These are phyloP conservation scores for Hibiscus mutabilis DNA, from an alignment of 345 rosid species.

Conservation along the genomic window DNA sequence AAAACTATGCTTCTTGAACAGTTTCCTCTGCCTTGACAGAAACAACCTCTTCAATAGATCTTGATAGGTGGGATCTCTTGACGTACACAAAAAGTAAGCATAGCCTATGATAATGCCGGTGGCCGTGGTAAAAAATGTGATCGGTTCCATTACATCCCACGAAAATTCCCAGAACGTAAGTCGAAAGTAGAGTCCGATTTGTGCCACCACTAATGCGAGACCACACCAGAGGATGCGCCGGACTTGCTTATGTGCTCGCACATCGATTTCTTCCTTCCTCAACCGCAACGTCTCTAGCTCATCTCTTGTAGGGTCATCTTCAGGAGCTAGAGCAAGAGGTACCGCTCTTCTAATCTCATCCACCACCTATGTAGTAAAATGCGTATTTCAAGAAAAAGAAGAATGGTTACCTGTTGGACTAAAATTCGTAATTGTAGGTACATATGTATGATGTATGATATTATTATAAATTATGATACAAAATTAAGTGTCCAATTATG, in stretches of 20 bases:
- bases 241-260: constrained; percentile 79
- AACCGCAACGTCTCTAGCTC: constrained; percentile 63
- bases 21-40: constrained; percentile 73
- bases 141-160: constrained; percentile 99
- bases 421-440: neutral
- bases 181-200: constrained; percentile 68
- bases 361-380: constrained; percentile 47
- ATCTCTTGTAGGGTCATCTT: constrained; percentile 32
- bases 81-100: constrained; percentile 77
- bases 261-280: constrained; percentile 80
- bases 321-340: constrained; percentile 30
- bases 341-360: constrained; percentile 75
- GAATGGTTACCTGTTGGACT: neutral
- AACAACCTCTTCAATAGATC: constrained; percentile 94
- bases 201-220: constrained; percentile 49
- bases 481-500: too few species aligned
- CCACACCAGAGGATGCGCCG: constrained; percentile 73
- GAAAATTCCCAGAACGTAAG: constrained; percentile 98
- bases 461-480: too few species aligned
- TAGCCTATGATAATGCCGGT: constrained; percentile 72
- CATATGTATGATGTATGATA: too few species aligned
- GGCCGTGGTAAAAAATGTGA: constrained; percentile 70
- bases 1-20: constrained; percentile 53
- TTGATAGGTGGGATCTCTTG: constrained; percentile 88
- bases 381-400: neutral